Percentiles rank a stretch among this genome's conserved stretches.
These are phyloP conservation scores for Pisolithus sp. DNA, from an alignment of 768 basidiomycete species.

Conservation along the genomic window DNA sequence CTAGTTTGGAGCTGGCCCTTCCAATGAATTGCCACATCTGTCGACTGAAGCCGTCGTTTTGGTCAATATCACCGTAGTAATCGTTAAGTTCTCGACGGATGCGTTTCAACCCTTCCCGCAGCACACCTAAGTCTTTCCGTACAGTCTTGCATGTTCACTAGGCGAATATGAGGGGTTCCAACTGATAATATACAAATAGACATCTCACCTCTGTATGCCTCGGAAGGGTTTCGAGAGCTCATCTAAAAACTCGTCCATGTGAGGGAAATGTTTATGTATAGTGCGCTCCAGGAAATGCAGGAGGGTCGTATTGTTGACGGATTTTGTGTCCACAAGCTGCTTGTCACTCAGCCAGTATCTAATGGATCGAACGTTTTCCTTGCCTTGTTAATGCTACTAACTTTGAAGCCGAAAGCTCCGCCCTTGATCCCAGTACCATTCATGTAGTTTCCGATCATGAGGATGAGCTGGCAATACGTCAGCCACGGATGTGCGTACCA, in stretches of 20 bases:
- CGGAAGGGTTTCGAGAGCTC: constrained; percentile 85
- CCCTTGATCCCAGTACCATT: constrained; percentile 95
- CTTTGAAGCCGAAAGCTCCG: constrained; percentile 93
- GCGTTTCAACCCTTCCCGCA: constrained; percentile 68
- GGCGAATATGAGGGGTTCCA: constrained; percentile 9
- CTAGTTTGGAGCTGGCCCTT: constrained; percentile 66
- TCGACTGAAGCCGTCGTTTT: constrained; percentile 72
- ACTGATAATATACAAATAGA: background rate
- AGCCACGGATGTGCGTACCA: background rate
- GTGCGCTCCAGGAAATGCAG: constrained; percentile 92
- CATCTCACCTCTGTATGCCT: constrained; percentile 79
- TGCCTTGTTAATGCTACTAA: constrained; percentile 97
- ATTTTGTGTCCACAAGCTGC: constrained; percentile 96
- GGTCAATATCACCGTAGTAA: constrained; percentile 68
- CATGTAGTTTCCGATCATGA: constrained; percentile 96
- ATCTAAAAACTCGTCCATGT: constrained; percentile 82
- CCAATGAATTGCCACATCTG: constrained; percentile 91
- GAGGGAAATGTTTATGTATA: constrained; percentile 78
- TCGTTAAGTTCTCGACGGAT: constrained; percentile 78
- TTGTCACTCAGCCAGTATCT: constrained; percentile 1
- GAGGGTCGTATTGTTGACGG: constrained; percentile 87
- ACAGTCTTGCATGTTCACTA: constrained; percentile 87
- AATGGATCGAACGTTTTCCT: constrained; percentile 6
- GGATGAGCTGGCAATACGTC: constrained; percentile 56
- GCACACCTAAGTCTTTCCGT: constrained; percentile 63